Conservation (phyloP, 1,139 yeast genomes). For the Martiniozyma asiatica region DNA sequence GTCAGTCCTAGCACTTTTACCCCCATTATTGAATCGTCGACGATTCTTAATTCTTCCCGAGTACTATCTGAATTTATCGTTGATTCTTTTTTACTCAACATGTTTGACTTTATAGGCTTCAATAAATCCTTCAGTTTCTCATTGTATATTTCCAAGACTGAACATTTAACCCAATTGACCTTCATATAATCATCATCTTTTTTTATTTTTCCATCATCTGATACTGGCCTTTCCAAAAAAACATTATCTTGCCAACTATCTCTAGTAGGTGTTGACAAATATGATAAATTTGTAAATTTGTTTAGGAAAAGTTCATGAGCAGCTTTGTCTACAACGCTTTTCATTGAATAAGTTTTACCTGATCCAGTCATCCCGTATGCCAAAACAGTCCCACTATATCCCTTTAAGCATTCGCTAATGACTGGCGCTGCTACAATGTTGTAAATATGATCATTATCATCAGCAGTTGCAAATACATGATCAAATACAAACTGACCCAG, state of each 20-base stretch:
- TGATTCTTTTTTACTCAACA: conserved; percentile 1
- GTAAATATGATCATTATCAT: conserved; percentile 51
- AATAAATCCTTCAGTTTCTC: conserved; percentile 74
- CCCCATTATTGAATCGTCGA: conserved; percentile 68
- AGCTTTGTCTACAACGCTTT: conserved; percentile 37
- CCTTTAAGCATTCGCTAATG: conserved; percentile 58
- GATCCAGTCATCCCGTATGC: conserved; percentile 97
- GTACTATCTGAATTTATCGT: conserved; percentile 1
- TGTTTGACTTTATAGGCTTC: conserved; percentile 13
- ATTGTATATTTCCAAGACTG: conserved; percentile 73
- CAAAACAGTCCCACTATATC: conserved; percentile 80
- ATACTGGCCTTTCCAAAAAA: too few species aligned
- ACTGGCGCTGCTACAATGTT: conserved; percentile 46
- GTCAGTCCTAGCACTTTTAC: conserved; percentile 68
- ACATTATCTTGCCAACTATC: too few species aligned
- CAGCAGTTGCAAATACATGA: conserved; percentile 49
- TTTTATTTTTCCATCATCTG: background rate
- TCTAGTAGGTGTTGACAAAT: background rate
- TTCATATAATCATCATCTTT: conserved; percentile 3
- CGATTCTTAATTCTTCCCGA: conserved; percentile 33
- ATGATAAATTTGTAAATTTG: too few species aligned
- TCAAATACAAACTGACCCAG: conserved; percentile 61
- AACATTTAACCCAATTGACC: too few species aligned
- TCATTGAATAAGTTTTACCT: conserved; percentile 89
- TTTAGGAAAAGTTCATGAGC: conserved; percentile 6